Evolutionary conservation across 2,329 filamentous ascomycete genomes (phyloP).

Genomic region (Fusarium nygamai): DNA sequence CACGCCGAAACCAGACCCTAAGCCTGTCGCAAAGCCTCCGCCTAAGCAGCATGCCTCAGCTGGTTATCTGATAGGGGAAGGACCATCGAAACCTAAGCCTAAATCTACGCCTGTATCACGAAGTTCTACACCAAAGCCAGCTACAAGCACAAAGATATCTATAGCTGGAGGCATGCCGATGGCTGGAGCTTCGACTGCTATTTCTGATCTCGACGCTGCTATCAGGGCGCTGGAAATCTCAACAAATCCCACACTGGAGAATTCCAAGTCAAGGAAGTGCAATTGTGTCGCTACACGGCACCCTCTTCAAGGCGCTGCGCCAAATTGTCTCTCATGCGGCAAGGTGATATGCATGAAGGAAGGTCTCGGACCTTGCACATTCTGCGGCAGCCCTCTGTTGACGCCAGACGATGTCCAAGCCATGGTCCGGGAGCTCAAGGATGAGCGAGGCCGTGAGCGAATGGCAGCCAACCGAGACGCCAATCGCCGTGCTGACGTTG

Average conservation of each 20-base stretch:
- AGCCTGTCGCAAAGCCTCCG: conserved; percentile 53
- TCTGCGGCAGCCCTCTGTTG: conserved; percentile 81
- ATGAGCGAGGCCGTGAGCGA: conserved; percentile 87
- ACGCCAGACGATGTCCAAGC: conserved; percentile 78
- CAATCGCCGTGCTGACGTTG: conserved; percentile 73
- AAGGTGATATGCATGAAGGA: conserved; percentile 97
- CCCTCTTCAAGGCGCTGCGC: conserved; percentile 87
- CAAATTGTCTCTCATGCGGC: conserved; percentile 91
- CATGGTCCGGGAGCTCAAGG: conserved; percentile 85
- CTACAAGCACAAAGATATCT: conserved; percentile 69
- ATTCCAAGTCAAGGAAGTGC: conserved; percentile 72
- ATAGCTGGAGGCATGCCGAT: conserved; percentile 83
- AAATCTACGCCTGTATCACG: conserved; percentile 63
- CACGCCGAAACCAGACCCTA: conserved; percentile 47
- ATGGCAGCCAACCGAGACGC: conserved; percentile 82
- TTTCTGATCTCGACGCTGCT: conserved; percentile 79
- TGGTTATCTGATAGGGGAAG: conserved; percentile 85
- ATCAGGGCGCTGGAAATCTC: conserved; percentile 91
- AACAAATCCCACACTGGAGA: conserved; percentile 79
- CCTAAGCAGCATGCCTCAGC: conserved; percentile 68
- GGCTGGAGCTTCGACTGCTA: conserved; percentile 80
- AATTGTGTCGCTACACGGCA: conserved; percentile 90
- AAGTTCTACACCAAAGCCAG: conserved; percentile 65
- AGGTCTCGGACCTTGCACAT: conserved; percentile 93
- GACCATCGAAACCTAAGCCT: conserved; percentile 65